Evolutionary conservation across 78 protist species (phyloP).

Genomic region (Planoprotostelium fungivorum): DNA sequence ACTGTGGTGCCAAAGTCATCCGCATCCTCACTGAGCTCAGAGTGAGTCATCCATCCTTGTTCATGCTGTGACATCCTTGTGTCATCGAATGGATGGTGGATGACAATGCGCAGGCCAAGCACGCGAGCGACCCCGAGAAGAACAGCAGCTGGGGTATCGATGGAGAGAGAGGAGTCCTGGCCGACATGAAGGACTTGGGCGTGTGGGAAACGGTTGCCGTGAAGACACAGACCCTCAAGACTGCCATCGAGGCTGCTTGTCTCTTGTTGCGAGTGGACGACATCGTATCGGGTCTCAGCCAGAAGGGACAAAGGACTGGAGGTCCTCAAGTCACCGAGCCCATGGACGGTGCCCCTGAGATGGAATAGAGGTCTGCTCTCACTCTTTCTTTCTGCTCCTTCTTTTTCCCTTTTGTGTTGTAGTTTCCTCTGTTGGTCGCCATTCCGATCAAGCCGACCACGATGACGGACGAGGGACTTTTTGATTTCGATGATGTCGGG

Average conservation of each 20-base stretch:
- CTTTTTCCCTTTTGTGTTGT: no score
- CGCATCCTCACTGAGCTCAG: slow-evolving; percentile 95
- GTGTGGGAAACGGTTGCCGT: slow-evolving; percentile 96
- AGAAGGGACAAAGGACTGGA: slow-evolving; percentile 18
- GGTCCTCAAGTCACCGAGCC: background rate
- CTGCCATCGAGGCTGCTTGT: slow-evolving; percentile 96
- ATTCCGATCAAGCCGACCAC: no score
- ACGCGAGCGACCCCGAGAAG: slow-evolving; percentile 70
- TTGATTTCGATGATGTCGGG: background rate
- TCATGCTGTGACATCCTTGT: no score
- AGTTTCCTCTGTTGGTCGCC: no score
- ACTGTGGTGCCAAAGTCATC: slow-evolving; percentile 97
- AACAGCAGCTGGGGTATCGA: slow-evolving; percentile 90
- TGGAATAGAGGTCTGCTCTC: no score
- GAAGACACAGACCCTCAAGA: slow-evolving; percentile 93
- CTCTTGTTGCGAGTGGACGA: slow-evolving; percentile 96
- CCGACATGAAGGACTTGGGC: slow-evolving; percentile 83
- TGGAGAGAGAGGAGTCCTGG: slow-evolving; percentile 85
- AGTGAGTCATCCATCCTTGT: background rate
- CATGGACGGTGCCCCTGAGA: background rate
- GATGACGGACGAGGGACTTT: background rate
- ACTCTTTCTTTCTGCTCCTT: no score
- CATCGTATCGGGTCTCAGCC: slow-evolving; percentile 85
- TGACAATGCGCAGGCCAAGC: slow-evolving; percentile 76
- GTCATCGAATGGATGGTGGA: background rate